These are phyloP conservation scores for Xylaria sp. DNA, from an alignment of 2,329 filamentous ascomycete genomes.

Conservation along the genomic window DNA sequence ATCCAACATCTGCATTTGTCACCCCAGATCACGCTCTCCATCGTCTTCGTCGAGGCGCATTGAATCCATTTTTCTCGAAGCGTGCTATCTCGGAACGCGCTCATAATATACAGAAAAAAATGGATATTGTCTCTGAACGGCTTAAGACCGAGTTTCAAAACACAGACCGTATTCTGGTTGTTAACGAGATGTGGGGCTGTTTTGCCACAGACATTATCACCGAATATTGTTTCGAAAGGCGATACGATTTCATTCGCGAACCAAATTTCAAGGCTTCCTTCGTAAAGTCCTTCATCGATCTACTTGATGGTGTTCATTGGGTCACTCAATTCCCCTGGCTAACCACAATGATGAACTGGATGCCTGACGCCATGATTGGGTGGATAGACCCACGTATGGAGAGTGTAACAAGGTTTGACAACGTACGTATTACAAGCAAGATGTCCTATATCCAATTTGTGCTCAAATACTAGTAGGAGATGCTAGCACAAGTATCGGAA, in stretches of 20 bases:
- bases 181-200: slow-evolving; percentile 10
- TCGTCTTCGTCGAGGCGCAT: slow-evolving; percentile 5
- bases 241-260: slow-evolving; percentile 9
- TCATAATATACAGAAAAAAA: background rate
- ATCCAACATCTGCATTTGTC: background rate
- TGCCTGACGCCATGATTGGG: background rate
- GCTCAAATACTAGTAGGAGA: background rate
- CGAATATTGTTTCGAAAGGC: slow-evolving; percentile 14
- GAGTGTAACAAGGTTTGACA: background rate
- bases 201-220: slow-evolving; percentile 4
- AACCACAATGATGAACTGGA: background rate
- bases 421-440: background rate
- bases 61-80: slow-evolving; percentile 22
- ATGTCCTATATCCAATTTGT: background rate
- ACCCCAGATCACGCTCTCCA: slow-evolving; percentile 9
- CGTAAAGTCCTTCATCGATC: background rate
- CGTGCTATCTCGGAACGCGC: slow-evolving; percentile 3
- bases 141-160: slow-evolving; percentile 8
- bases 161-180: background rate
- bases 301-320: slow-evolving; percentile 9
- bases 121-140: background rate
- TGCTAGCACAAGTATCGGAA: slow-evolving; percentile 4
- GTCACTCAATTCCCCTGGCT: slow-evolving; percentile 13
- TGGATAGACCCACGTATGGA: background rate
- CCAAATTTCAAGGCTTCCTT: slow-evolving; percentile 9